These are phyloP conservation scores for Ilyonectria robusta DNA, from an alignment of 2,329 filamentous ascomycete genomes.

Conservation along the genomic window DNA sequence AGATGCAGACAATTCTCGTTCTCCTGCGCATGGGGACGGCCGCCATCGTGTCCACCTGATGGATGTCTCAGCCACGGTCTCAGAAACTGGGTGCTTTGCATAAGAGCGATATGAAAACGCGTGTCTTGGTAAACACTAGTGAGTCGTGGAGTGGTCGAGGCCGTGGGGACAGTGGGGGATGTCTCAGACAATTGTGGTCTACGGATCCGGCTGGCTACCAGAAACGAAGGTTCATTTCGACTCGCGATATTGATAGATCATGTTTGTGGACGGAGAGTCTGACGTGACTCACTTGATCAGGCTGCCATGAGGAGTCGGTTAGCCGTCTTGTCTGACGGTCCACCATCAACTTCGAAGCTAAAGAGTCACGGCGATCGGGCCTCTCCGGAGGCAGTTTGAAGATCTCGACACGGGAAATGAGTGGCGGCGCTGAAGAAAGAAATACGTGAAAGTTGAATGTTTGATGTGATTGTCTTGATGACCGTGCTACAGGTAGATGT, in stretches of 20 bases:
- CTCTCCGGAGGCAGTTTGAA: neutral
- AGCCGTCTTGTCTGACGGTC: neutral
- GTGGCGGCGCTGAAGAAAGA: neutral
- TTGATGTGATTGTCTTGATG: neutral
- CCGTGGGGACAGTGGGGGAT: conserved; percentile 23
- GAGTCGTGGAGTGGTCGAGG: conserved; percentile 12
- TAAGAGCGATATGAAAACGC: neutral
- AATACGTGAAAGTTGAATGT: too few species aligned
- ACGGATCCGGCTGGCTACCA: neutral
- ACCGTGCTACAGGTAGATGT: neutral
- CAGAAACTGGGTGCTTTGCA: conserved; percentile 33
- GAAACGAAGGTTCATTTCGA: neutral
- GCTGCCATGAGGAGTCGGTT: neutral
- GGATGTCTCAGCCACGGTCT: conserved; percentile 19
- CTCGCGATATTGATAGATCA: neutral
- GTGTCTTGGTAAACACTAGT: conserved; percentile 11
- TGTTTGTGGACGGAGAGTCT: neutral
- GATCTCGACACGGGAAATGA: neutral
- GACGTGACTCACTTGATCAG: neutral
- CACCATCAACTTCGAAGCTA: neutral
- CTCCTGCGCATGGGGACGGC: conserved; percentile 50
- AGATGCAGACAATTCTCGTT: conserved; percentile 81
- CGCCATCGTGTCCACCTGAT: conserved; percentile 32
- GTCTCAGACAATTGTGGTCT: conserved; percentile 22
- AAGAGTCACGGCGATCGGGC: neutral